Evolutionary conservation across 2,329 filamentous ascomycete species (phyloP).

Genomic region (Reticulascus tulasneorum): DNA sequence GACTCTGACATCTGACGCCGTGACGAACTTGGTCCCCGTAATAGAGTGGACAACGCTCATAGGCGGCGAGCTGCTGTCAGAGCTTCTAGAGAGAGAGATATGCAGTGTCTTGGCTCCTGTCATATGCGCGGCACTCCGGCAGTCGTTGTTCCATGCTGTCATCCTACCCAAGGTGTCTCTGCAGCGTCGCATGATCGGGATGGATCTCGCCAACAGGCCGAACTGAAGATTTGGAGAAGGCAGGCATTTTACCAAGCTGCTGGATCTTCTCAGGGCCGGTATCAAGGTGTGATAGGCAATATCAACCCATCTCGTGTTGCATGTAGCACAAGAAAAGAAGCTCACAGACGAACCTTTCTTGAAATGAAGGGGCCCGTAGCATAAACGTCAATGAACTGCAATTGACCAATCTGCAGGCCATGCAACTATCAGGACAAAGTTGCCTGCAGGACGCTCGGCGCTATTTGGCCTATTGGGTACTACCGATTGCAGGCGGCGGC

Average conservation of each 20-base stretch:
- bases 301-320: slow-evolving; percentile 5
- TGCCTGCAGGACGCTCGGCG: too few species aligned
- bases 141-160: not conserved
- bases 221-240: slow-evolving; percentile 3
- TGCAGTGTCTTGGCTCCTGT: not conserved
- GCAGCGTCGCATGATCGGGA: slow-evolving; percentile 12
- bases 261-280: slow-evolving; percentile 9
- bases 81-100: too few species aligned
- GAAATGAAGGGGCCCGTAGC: slow-evolving; percentile 4
- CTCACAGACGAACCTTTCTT: slow-evolving; percentile 8
- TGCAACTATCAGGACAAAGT: too few species aligned
- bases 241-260: slow-evolving; percentile 12
- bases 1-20: too few species aligned
- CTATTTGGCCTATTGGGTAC: too few species aligned
- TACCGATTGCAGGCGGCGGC: too few species aligned
- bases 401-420: too few species aligned
- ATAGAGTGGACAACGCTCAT: too few species aligned
- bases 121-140: slow-evolving; percentile 1
- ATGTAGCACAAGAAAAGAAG: slow-evolving; percentile 3
- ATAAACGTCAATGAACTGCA: slow-evolving; percentile 1
- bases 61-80: too few species aligned
- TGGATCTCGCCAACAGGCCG: slow-evolving; percentile 6
- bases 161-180: not conserved
- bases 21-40: too few species aligned
- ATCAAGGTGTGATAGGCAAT: slow-evolving; percentile 8